Evolutionary conservation across 371 early-diverging fungal genomes (phyloP).

Genomic region (Thermomucor indicae-seudaticae): DNA sequence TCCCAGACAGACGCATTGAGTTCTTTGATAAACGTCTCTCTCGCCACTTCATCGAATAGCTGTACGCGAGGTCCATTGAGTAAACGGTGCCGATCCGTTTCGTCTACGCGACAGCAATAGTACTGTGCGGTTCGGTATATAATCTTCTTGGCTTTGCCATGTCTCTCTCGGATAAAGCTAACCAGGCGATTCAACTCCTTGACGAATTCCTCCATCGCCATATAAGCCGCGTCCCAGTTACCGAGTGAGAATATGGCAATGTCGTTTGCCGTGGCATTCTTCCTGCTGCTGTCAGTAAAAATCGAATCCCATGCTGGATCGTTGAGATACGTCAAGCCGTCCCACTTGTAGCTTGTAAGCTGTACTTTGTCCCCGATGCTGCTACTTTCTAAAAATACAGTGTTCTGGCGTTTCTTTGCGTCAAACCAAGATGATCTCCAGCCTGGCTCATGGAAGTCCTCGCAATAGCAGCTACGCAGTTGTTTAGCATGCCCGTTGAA

Average conservation of each 20-base stretch:
- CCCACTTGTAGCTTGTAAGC: constrained; percentile 43
- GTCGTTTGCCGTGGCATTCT: constrained; percentile 1
- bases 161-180: constrained; percentile 18
- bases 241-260: constrained; percentile 41
- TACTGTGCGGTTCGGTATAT: constrained; percentile 51
- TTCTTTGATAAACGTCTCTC: constrained; percentile 16
- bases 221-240: constrained; percentile 54
- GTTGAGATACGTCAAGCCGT: constrained; percentile 46
- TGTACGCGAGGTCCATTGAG: constrained; percentile 34
- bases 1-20: constrained; percentile 38
- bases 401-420: constrained; percentile 13
- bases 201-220: constrained; percentile 23
- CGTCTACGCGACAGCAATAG: constrained; percentile 50
- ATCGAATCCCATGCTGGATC: constrained; percentile 27
- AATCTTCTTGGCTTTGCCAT: constrained; percentile 27
- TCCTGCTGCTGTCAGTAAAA: constrained; percentile 16
- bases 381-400: constrained; percentile 15
- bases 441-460: constrained; percentile 37
- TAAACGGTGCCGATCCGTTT: constrained; percentile 24
- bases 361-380: constrained; percentile 7
- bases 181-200: constrained; percentile 25
- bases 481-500: constrained; percentile 9
- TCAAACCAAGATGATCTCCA: constrained; percentile 36
- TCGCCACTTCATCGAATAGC: constrained; percentile 30
- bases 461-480: constrained; percentile 42